A percentile compares a stretch with the other conserved stretches of the same genome.
phyloP scores from a whole-genome alignment of 2,329 filamentous ascomycete genomes.

The Neonectria ditissima region DNA sequence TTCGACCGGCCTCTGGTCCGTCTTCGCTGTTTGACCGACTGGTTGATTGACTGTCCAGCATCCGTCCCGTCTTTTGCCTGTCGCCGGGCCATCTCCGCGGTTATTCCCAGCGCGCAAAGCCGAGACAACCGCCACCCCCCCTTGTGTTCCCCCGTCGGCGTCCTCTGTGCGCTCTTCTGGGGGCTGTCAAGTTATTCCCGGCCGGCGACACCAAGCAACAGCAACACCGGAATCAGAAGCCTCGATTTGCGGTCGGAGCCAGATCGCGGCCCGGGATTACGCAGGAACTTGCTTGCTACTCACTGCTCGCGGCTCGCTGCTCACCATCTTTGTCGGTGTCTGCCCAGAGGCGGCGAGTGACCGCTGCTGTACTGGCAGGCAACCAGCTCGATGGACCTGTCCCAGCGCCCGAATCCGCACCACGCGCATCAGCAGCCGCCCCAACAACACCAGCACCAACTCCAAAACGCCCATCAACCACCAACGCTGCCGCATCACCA shows the following conservation, averaged over 20 bases:
- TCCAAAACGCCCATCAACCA: conserved; percentile 36
- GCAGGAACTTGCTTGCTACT: too few species aligned
- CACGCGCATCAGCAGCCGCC: conserved; percentile 36
- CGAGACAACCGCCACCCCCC: conserved; percentile 30
- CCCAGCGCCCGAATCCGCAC: conserved; percentile 45
- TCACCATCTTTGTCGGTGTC: conserved; percentile 22
- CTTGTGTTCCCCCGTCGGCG: conserved; percentile 10
- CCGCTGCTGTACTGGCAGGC: conserved; percentile 22
- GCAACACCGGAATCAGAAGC: conserved; percentile 7
- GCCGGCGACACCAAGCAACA: conserved; percentile 26
- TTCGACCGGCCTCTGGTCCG: conserved; percentile 12
- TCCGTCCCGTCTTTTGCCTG: conserved; percentile 21
- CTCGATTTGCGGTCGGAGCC: conserved; percentile 4
- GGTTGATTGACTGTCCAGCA: conserved; percentile 16
- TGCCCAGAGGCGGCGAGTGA: conserved; percentile 27
- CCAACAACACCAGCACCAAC: conserved; percentile 29
- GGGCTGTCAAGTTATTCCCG: conserved; percentile 14
- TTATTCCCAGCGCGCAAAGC: conserved; percentile 50
- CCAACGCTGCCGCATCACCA: conserved; percentile 29
- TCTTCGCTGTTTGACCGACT: conserved; percentile 20
- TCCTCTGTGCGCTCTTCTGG: conserved; percentile 1
- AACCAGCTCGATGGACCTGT: conserved; percentile 43
- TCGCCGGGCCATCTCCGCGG: conserved; percentile 33
- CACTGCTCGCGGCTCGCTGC: too few species aligned
- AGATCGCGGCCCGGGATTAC: conserved; percentile 15